phyloP scores from a whole-genome alignment of 768 basidiomycete genomes.

The Lactarius hengduanensis region DNA sequence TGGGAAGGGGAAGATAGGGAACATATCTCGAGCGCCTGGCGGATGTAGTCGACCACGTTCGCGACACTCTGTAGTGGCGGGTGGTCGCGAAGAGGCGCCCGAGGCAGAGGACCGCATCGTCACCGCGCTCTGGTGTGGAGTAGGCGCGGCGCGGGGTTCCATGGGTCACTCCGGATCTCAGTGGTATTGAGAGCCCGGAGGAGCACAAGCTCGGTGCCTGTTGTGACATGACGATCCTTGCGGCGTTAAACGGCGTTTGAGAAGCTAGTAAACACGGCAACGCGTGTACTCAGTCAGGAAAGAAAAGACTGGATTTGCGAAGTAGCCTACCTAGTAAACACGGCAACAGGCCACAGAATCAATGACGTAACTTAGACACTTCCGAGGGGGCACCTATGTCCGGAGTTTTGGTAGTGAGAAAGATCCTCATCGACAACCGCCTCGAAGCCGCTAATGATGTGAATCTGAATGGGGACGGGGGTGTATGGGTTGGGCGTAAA shows the following conservation, averaged over 20 bases:
- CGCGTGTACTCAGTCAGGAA: no score
- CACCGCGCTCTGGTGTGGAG: conserved; percentile 42
- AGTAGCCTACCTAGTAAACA: no score
- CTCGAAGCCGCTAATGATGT: conserved; percentile 21
- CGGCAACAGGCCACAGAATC: no score
- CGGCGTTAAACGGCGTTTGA: no score
- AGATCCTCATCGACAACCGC: conserved; percentile 27
- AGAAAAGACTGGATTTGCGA: no score
- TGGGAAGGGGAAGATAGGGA: no score
- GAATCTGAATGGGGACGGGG: no score
- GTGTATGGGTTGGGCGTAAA: not conserved
- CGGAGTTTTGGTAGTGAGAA: conserved; percentile 12
- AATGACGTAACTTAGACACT: conserved; percentile 6
- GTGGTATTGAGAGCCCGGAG: conserved; percentile 46
- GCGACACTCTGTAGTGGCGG: conserved; percentile 48
- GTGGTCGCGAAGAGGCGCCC: conserved; percentile 44
- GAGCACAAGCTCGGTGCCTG: conserved; percentile 42
- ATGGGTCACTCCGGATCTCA: conserved; percentile 48
- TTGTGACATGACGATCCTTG: no score
- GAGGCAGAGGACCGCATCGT: conserved; percentile 44
- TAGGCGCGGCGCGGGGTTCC: conserved; percentile 53
- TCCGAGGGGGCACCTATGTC: not conserved
- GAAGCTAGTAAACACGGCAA: no score
- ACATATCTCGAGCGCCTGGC: conserved; percentile 49
- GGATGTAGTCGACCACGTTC: conserved; percentile 51